phyloP scores from a whole-genome alignment of 2,329 filamentous ascomycete species.

The Thielaviopsis populi region DNA sequence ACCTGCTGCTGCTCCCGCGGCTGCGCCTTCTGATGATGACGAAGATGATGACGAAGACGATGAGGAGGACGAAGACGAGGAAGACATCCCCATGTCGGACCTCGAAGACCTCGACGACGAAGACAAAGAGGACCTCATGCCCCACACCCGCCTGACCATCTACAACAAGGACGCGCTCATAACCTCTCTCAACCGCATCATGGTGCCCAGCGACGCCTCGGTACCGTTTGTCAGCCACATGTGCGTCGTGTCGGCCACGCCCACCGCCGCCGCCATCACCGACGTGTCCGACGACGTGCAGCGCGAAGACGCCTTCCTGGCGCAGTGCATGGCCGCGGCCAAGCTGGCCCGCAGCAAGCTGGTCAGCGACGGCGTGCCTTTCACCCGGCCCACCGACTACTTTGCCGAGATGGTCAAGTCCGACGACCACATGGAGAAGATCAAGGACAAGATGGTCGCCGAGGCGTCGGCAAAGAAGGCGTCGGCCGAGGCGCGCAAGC shows the following conservation, averaged over 20 bases:
- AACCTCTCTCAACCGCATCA: slow-evolving; percentile 63
- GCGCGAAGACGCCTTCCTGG: slow-evolving; percentile 86
- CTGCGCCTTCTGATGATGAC: slow-evolving; percentile 23
- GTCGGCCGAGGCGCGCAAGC: slow-evolving; percentile 73
- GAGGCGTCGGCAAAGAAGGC: slow-evolving; percentile 89
- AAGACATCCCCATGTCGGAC: slow-evolving; percentile 81
- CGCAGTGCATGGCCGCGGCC: slow-evolving; percentile 69
- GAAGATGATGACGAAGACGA: slow-evolving; percentile 39
- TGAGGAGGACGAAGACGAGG: slow-evolving; percentile 59
- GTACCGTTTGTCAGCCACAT: slow-evolving; percentile 76
- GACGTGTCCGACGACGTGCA: slow-evolving; percentile 85
- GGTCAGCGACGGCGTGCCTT: slow-evolving; percentile 68
- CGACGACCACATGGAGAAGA: slow-evolving; percentile 95
- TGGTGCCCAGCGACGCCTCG: slow-evolving; percentile 46
- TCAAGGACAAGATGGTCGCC: slow-evolving; percentile 84
- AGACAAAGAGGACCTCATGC: slow-evolving; percentile 73
- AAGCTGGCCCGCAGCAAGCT: slow-evolving; percentile 57
- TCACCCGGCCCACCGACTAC: slow-evolving; percentile 82
- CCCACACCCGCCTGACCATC: slow-evolving; percentile 86
- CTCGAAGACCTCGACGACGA: slow-evolving; percentile 63
- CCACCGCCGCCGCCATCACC: slow-evolving; percentile 50
- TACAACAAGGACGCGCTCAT: slow-evolving; percentile 87
- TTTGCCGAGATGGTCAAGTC: slow-evolving; percentile 99
- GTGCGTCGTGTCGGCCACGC: slow-evolving; percentile 51
- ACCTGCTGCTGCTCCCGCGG: slow-evolving; percentile 10